phyloP scores from a whole-genome alignment of 1,139 yeast species.

The Taphrina confusa region DNA sequence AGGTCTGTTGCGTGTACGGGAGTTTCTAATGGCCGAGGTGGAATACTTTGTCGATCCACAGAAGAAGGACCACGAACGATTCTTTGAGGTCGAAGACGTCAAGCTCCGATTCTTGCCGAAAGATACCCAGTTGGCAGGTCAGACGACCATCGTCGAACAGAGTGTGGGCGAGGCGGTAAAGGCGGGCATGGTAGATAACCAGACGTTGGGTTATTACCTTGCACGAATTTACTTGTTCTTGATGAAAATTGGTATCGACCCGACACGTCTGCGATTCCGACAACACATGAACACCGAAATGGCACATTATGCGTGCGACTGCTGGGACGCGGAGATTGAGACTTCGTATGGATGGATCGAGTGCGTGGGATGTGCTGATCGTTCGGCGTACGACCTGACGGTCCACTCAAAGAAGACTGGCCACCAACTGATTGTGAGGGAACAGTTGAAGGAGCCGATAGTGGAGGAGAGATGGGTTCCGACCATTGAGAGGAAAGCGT shows the following conservation, averaged over 20 bases:
- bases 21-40: conserved; percentile 98
- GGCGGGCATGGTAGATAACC: conserved; percentile 87
- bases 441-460: conserved; percentile 79
- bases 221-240: conserved; percentile 88
- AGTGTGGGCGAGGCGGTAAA: conserved; percentile 88
- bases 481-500: conserved; percentile 86
- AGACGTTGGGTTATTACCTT: conserved; percentile 94
- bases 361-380: conserved; percentile 99
- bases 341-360: conserved; percentile 97
- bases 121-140: conserved; percentile 82
- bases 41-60: conserved; percentile 97
- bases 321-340: conserved; percentile 99
- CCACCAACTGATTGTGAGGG: conserved; percentile 91
- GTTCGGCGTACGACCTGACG: conserved; percentile 95
- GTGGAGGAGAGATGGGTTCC: conserved; percentile 81
- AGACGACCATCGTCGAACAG: conserved; percentile 62
- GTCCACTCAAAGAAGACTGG: conserved; percentile 95
- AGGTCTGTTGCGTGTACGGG: conserved; percentile 95
- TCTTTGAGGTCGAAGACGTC: conserved; percentile 71
- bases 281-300: conserved; percentile 98
- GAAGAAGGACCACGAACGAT: conserved; percentile 78
- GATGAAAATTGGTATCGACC: conserved; percentile 85
- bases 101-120: conserved; percentile 79
- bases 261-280: conserved; percentile 84
- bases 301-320: conserved; percentile 99